Conservation (phyloP, 306 rosid species). For the Corylus avellana region DNA sequence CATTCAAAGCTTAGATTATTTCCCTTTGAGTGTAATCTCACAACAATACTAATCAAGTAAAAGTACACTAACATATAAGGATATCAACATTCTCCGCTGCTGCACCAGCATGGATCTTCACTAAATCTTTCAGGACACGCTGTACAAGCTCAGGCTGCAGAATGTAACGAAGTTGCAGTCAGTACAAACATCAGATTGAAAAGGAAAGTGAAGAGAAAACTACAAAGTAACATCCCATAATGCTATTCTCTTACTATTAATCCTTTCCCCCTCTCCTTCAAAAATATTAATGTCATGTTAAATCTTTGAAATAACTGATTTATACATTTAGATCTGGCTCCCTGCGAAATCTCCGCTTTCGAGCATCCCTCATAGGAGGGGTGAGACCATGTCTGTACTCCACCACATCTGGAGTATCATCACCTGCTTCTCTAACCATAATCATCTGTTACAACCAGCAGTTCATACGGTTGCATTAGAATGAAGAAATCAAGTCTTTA, state of each 20-base stretch:
- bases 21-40: background rate
- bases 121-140: constrained; percentile 90
- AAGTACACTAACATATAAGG: constrained; percentile 41
- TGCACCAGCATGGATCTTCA: constrained; percentile 79
- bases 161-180: constrained; percentile 22
- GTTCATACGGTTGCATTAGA: constrained; percentile 3
- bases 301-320: background rate
- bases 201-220: background rate
- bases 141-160: constrained; percentile 96
- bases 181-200: background rate
- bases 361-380: constrained; percentile 97
- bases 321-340: constrained; percentile 91
- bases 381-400: constrained; percentile 93
- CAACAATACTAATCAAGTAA: constrained; percentile 5
- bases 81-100: constrained; percentile 73
- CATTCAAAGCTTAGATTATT: background rate
- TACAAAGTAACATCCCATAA: background rate
- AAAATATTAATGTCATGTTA: background rate
- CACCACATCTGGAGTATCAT: constrained; percentile 60
- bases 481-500: background rate
- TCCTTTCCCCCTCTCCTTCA: background rate
- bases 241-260: background rate
- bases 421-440: constrained; percentile 62
- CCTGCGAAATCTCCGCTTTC: constrained; percentile 88
- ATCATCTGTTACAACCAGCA: constrained; percentile 52